Conservation (phyloP, 73 alveolate species). For the Tetrahymena elliotti region DNA sequence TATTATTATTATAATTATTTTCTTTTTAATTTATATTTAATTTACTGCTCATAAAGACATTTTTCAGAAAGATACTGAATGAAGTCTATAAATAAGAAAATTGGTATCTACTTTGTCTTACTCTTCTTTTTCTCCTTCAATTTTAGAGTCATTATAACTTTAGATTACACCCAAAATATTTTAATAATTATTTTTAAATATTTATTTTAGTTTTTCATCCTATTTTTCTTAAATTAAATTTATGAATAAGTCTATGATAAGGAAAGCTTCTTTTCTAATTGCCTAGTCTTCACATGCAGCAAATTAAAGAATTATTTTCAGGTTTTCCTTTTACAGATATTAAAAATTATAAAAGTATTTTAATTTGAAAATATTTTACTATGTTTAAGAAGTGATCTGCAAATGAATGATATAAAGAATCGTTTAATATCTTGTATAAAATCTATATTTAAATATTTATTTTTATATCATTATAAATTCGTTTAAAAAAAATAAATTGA, state of each 20-base stretch:
- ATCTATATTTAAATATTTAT: not conserved
- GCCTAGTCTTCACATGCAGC: not conserved
- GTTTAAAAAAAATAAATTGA: no score
- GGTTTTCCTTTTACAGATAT: not conserved
- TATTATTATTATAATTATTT: no score
- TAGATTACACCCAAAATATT: not conserved
- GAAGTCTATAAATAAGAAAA: not conserved
- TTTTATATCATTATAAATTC: no score
- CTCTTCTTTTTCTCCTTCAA: not conserved
- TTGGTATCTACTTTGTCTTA: not conserved
- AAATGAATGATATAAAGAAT: not conserved
- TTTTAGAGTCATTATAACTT: not conserved
- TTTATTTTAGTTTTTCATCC: not conserved
- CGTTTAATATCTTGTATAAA: not conserved
- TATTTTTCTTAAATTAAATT: not conserved
- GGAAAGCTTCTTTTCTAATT: not conserved
- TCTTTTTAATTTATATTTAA: not conserved
- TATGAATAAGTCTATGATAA: not conserved
- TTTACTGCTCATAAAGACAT: not conserved
- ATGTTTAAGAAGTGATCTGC: not conserved
- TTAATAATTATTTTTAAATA: not conserved
- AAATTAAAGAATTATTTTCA: not conserved
- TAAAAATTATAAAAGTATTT: not conserved
- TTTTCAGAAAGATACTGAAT: not conserved
- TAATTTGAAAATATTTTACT: not conserved